phyloP scores from a whole-genome alignment of 228 moss, liverwort and hornwort genomes.

The Sphagnum fallax region DNA sequence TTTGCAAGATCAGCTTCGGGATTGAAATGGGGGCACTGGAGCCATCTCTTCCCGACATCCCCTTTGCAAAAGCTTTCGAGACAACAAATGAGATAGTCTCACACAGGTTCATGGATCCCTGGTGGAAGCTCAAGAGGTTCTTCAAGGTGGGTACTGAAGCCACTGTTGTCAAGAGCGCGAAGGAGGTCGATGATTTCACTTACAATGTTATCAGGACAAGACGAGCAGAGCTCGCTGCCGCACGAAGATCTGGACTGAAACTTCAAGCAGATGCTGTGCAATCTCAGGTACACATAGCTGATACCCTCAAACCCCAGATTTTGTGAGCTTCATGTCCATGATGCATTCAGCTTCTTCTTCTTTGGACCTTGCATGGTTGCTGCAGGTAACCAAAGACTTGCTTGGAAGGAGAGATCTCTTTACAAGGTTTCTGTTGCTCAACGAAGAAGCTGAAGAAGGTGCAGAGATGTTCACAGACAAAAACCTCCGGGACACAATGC shows the following conservation, averaged over 20 bases:
- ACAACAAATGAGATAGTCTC: constrained; percentile 4
- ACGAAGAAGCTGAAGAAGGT: background rate
- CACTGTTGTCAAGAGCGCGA: background rate
- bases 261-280: no score
- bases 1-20: constrained; percentile 13
- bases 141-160: constrained; percentile 1
- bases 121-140: constrained; percentile 3
- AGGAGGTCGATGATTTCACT: constrained; percentile 19
- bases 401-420: constrained; percentile 7
- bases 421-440: constrained; percentile 5
- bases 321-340: background rate
- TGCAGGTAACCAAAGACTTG: background rate
- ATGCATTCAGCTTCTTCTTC: background rate
- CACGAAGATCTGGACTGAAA: background rate
- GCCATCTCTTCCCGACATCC: background rate
- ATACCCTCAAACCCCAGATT: background rate
- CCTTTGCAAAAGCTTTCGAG: constrained; percentile 7
- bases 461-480: background rate
- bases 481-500: constrained; percentile 5
- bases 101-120: constrained; percentile 3
- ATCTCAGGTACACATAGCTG: background rate
- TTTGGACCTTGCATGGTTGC: background rate
- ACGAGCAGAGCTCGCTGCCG: constrained; percentile 10
- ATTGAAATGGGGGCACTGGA: constrained; percentile 6
- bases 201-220: constrained; percentile 20